Base-by-base conservation (phyloP, 441 rosid species). In the Pelargonium australe region DNA sequence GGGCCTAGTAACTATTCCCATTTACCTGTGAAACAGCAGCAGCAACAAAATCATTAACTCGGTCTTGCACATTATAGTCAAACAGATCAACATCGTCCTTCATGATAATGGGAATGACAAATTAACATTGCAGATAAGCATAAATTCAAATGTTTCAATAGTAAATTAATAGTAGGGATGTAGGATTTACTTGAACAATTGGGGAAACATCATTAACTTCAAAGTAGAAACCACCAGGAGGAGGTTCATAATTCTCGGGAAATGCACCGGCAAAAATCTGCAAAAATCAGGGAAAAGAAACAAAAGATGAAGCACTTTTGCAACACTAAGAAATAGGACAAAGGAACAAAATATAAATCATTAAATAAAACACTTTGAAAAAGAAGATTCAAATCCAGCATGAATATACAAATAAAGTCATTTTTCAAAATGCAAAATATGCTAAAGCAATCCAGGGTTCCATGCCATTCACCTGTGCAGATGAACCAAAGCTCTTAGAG, bases 241-340 rank as follows among this genome's bases (percentile, higher is more conserved):
- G 99, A 70, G 98, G 99, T 74, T 95, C 99, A 71, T 95, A 95
- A 78, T 92, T 82, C 72, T 81, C 60, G 17, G 99, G 99, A 73
- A 95, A 95, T 67, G 99, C 97, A 80, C 98, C 96, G 37, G 99
- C 91, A 84, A 92, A 95, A 70, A 95, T 95, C 98, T 95, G 80
- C 70, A 74, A 40, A 47, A 66, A 49, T 45, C 31, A 82, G 64
- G 9, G 40, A 7, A 68, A 44, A 44, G 72, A 57, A 69, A 37
- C 20, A 53, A 14, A 16, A 53, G 20, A 53, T 14, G 16, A 14
- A 19, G 2, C 19, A 16, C 20, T 53, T 53, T 53, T 53, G 60
- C 8, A 19, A 53, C 60, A 53, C 17, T 53, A 10, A 34, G 40
- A 34, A 34, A 34, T 3, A 34, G 40, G 40, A 34, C 60, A 53